Evolutionary conservation across 192 early-diverging fungal genomes (phyloP), one percentile per base, ranked within the genome.

Genomic region (Kappamyces sp.): DNA sequence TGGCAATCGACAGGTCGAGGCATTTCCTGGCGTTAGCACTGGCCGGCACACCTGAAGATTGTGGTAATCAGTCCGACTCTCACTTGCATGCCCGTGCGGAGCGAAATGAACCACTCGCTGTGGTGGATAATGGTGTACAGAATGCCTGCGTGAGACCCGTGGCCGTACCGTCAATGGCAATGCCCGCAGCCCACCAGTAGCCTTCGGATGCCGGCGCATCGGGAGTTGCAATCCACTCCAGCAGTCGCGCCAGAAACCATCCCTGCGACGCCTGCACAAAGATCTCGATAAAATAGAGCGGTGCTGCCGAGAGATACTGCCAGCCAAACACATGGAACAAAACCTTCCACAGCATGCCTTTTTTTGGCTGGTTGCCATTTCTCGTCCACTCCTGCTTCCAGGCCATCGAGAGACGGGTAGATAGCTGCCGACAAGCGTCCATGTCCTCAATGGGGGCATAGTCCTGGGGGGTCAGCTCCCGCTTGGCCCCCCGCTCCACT

Each of bases 1-100:
- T 65, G 8, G 66, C 37, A 31, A 69, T 65, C 1, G 61, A 61
- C 10, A 74, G 52, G 12, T 52, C 40, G 48, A 74, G 49, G 34
- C 63, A 68, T 40, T 74, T 74, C 6, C 51, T 33, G 46, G 72
- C 72, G 4, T 73, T 65, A 1, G 69, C 50, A n/a, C n/a, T n/a
- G n/a, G n/a, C n/a, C n/a, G n/a, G n/a, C n/a, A n/a, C n/a, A n/a
- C n/a, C n/a, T 43, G 50, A 74, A 69, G 47, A 69, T 60, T 8
- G 67, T 49, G 1, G 70, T 38, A 13, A 63, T 67, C 31, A 73
- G 65, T 7, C 60, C 54, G 15, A 74, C 50, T 23, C 72, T 39
- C 10, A 73, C 35, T 6, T 68, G 60, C 68, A 68, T 72, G 32
- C 69, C 69, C 13, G 49, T 50, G 12, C 64, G 41, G 8, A 53